These are phyloP conservation scores for Lactarius hatsudake DNA, from an alignment of 768 basidiomycete genomes.

Conservation along the genomic window DNA sequence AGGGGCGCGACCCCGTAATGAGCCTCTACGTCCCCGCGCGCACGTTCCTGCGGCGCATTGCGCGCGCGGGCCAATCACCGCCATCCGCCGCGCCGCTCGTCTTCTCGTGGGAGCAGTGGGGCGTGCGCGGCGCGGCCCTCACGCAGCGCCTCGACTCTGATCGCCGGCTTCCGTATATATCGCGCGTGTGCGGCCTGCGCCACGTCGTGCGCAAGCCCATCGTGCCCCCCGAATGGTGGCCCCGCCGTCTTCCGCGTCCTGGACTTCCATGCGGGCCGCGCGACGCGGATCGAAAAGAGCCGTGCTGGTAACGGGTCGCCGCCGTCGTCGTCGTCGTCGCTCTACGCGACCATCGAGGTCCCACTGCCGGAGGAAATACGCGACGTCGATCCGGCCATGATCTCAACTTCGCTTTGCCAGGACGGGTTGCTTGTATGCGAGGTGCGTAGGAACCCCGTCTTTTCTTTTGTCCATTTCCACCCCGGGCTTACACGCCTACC, in stretches of 20 bases:
- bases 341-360: background rate
- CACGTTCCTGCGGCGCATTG: background rate
- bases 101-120: constrained; percentile 1
- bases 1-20: background rate
- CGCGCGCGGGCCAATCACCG: background rate
- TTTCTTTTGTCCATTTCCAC: background rate
- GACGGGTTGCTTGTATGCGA: constrained; percentile 4
- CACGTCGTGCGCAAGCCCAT: background rate
- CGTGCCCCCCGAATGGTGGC: background rate
- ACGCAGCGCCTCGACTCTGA: background rate
- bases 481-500: too few species aligned
- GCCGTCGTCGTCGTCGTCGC: background rate
- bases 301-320: background rate
- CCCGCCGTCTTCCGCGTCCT: background rate
- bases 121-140: background rate
- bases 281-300: background rate
- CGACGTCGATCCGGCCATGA: background rate
- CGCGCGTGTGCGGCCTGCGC: constrained; percentile 7
- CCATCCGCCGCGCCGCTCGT: background rate
- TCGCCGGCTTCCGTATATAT: background rate
- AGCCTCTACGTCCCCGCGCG: background rate
- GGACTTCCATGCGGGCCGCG: constrained; percentile 3
- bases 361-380: background rate
- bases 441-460: background rate
- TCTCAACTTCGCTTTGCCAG: constrained; percentile 2